These are phyloP conservation scores for Plasmodium blacklocki DNA, from an alignment of 169 alveolate genomes.

Conservation along the genomic window DNA sequence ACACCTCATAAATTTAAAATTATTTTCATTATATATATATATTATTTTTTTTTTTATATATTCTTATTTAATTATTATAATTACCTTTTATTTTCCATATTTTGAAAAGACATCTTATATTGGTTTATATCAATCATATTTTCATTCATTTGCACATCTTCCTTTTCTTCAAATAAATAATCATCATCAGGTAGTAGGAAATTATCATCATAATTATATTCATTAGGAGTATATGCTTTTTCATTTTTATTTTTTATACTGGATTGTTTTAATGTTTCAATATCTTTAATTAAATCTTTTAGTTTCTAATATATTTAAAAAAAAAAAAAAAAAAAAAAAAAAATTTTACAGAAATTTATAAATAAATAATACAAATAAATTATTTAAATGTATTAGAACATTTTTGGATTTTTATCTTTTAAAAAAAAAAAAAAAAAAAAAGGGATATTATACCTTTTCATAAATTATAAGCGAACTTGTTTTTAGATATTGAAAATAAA, in stretches of 20 bases:
- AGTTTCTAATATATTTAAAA: conserved; percentile 21
- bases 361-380: too few relatives aligned
- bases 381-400: conserved; percentile 15
- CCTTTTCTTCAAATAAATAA: conserved; percentile 23
- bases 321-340: neutral
- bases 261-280: conserved; percentile 46
- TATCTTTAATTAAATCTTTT: conserved; percentile 67
- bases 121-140: conserved; percentile 20
- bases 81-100: conserved; percentile 48
- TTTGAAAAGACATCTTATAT: conserved; percentile 58
- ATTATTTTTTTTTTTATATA: neutral
- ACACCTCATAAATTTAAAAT: neutral
- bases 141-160: conserved; percentile 10
- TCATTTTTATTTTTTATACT: conserved; percentile 36
- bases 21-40: neutral
- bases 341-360: too few relatives aligned
- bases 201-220: conserved; percentile 19
- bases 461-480: conserved; percentile 59
- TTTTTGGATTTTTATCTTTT: conserved; percentile 21
- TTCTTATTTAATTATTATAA: neutral
- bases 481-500: conserved; percentile 54
- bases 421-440: neutral
- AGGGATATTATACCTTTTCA: conserved; percentile 39
- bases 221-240: conserved; percentile 1
- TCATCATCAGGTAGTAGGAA: conserved; percentile 44